Conservation (phyloP, 208 protist genomes). For the Wallacemonas collosoma region DNA sequence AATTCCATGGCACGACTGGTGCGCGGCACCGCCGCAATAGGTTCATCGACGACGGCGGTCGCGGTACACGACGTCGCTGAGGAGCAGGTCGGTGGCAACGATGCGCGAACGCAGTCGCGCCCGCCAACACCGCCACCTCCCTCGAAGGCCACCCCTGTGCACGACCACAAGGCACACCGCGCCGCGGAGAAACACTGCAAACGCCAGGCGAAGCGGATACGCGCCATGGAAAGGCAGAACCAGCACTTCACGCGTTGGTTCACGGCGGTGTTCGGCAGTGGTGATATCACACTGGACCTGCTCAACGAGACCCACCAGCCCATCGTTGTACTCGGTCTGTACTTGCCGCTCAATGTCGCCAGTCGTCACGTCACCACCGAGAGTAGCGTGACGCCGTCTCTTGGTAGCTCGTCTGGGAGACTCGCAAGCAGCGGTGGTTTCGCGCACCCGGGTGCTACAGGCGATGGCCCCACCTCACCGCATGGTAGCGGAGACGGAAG, state of each 20-base stretch:
- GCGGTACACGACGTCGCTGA: not conserved
- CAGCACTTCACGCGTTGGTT: conserved; percentile 16
- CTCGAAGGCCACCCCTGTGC: too few species aligned
- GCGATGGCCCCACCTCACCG: too few species aligned
- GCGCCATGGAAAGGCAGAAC: conserved; percentile 15
- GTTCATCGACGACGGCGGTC: not conserved
- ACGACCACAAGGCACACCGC: not conserved
- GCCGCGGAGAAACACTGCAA: conserved; percentile 6
- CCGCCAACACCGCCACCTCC: not conserved
- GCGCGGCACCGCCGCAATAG: not conserved
- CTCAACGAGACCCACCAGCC: conserved; percentile 1
- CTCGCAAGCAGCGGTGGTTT: not conserved
- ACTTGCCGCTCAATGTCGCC: not conserved
- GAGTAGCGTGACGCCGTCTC: not conserved
- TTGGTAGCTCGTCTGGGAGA: not conserved
- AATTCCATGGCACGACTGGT: not conserved
- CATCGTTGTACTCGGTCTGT: not conserved
- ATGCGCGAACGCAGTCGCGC: not conserved
- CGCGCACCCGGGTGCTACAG: not conserved
- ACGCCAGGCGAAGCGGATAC: conserved; percentile 4
- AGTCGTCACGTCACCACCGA: not conserved
- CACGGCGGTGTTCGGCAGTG: conserved; percentile 12
- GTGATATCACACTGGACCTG: conserved; percentile 3
- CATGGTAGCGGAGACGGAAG: too few species aligned
- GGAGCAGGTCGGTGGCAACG: not conserved